Evolutionary conservation across 2,329 filamentous ascomycete species (phyloP), one percentile per base, ranked within the genome.

Genomic region (Aspergillus jensenii): DNA sequence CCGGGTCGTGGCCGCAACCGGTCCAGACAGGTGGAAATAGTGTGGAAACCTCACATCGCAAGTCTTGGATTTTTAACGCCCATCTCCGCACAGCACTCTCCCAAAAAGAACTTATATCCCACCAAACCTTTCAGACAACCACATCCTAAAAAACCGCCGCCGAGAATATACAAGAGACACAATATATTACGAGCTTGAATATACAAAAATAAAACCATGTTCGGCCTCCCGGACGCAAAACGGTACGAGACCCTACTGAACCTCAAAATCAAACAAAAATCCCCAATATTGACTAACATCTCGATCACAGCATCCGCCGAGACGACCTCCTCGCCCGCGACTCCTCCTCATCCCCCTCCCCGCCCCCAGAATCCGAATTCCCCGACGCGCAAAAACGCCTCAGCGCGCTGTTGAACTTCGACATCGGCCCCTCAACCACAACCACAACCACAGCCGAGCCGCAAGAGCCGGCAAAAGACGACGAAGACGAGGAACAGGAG

Each of bases 401-500:
- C 25, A 68, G 65, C 31, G 64, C 69, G 45, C 55, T 76, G n/a
- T 65, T 76, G 5, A 66, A 74, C 52, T 64, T 75, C 17, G 71
- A 75, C 55, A 59, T 61, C 6, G 50, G 12, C 14, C 31, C 21
- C 31, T 56, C 51, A 60, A 58, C 27, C 8, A 31, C 59, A 50
- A 52, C 8, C 12, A 48, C 35, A n/a, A 37, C 27, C 27, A 31
- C 35, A 37, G 35, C 35, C 35, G 40, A 51, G 17, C 40, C 51
- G 14, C 39, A 44, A 23, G n/a, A 50, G 3, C 23, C 23, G 5
- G 31, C 41, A 14, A 55, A 39, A n/a, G 57, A 48, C 2, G 59
- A 65, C 1, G 70, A 71, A 50, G 72, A 74, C 2, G 73, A 76
- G 33, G 76, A 78, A 55, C 72, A 76, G 55, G 76, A 77, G 59